A percentile compares a stretch with the other conserved stretches of the same genome.
Conservation (phyloP, 495 filamentous ascomycete species). For the Jackrogersella minutella region DNA sequence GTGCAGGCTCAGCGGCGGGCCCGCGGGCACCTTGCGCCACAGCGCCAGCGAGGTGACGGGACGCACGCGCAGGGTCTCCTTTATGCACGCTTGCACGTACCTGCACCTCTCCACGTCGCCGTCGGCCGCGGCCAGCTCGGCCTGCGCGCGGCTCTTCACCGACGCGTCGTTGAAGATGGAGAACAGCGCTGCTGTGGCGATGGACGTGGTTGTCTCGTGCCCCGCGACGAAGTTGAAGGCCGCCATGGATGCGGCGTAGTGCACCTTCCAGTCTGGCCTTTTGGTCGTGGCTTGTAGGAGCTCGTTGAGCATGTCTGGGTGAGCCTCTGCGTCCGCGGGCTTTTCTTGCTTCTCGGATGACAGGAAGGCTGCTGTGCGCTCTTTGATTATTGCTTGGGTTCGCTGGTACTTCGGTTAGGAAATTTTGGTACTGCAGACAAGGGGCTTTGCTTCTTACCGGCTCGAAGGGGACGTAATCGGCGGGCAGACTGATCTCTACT, state of each 20-base stretch:
- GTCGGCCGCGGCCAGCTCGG: conserved; percentile 35
- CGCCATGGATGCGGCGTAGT: conserved; percentile 39
- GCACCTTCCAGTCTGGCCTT: conserved; percentile 46
- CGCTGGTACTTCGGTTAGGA: not conserved
- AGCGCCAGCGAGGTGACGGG: conserved; percentile 66
- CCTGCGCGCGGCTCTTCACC: conserved; percentile 31
- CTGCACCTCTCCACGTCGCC: conserved; percentile 8
- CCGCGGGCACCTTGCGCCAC: conserved; percentile 62
- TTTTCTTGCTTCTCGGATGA: conserved; percentile 3
- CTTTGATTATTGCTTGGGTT: conserved; percentile 4
- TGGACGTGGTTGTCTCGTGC: conserved; percentile 59
- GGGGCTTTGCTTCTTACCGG: conserved; percentile 4
- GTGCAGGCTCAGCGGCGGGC: conserved; percentile 55
- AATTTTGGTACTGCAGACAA: not conserved
- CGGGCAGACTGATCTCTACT: conserved; percentile 7
- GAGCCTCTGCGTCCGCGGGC: not conserved
- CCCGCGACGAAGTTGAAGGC: conserved; percentile 59
- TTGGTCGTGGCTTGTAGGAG: conserved; percentile 48
- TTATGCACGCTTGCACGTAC: conserved; percentile 68
- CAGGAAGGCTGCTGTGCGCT: conserved; percentile 14
- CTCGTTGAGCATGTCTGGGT: conserved; percentile 46
- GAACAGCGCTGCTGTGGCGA: conserved; percentile 48
- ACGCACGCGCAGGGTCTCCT: conserved; percentile 68
- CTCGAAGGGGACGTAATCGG: conserved; percentile 17
- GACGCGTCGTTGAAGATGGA: conserved; percentile 44